Evolutionary conservation across 140 eudicot species (phyloP), one percentile per base, ranked within the genome.

Genomic region (Flaveria floridana): DNA sequence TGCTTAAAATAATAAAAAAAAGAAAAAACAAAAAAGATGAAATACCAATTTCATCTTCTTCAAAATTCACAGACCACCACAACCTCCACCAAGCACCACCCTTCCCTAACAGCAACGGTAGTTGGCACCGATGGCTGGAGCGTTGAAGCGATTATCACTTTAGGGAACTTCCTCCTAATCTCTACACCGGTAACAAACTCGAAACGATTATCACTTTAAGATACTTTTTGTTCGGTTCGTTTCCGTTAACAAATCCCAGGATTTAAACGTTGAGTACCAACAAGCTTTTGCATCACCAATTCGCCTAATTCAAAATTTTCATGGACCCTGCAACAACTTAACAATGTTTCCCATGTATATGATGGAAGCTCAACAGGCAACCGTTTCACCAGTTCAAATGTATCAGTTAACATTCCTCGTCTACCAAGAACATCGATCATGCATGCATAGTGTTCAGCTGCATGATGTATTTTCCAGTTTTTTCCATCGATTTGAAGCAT

Each of bases 371-470:
- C 79, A 23, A 46, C 51, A 0, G 87, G 82, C 14, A 81, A 75
- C 19, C 72, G 79, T 67, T 81, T 78, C 12, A 86, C 84, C 44
- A 86, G 74, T 48, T 86, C 83, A 70, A 73, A 86, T 8, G 91
- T 88, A 72, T 86, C 86, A 2, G 25, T 14, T 30, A 86, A 48
- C 81, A 76, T 72, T 44, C 91, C 91, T 4, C 79, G 70, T 82
- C 88, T 84, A 46, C 91, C 91, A 69, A 86, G 84, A 41, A 86
- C 70, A 73, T 86, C 91, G 15, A 84, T 71, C 83, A 86, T 76
- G 56, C 85, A 84, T 10, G 88, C 68, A 41, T 80, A 82, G 59
- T 87, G 91, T 72, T 87, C 88, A 14, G 87, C 76, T 37, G 42
- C 78, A 2, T 83, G 85, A 20, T n/a, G 57, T n/a, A 82, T 12